Conservation (phyloP, 83 land plant genomes). For the Picea abies region DNA sequence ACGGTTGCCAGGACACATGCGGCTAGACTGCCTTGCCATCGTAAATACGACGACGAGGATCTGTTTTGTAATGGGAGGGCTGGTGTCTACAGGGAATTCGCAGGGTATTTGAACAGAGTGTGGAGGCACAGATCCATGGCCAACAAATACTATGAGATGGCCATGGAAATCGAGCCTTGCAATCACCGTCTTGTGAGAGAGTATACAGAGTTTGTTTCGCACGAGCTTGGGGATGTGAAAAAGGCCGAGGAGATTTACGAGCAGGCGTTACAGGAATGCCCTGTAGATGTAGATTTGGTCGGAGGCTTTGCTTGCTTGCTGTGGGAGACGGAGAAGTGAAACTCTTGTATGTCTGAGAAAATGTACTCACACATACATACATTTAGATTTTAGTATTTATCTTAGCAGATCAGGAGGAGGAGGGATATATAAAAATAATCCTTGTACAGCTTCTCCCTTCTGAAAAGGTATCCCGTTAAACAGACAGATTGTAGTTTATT, state of each 20-base stretch:
- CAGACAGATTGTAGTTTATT: too few relatives aligned
- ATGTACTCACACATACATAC: too few relatives aligned
- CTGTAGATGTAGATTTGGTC: background rate
- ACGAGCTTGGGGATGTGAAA: background rate
- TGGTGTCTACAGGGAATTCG: background rate
- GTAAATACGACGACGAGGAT: background rate
- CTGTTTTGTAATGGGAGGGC: background rate
- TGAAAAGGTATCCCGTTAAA: too few relatives aligned
- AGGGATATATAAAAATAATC: too few relatives aligned
- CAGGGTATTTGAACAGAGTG: background rate
- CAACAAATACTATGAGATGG: background rate
- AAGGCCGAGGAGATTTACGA: background rate
- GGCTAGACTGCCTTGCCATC: background rate
- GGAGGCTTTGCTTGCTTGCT: background rate
- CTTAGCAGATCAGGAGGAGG: too few relatives aligned
- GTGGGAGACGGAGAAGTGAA: background rate
- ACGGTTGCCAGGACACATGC: too few relatives aligned
- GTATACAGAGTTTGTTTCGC: background rate
- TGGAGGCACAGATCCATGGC: background rate
- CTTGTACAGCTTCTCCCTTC: too few relatives aligned
- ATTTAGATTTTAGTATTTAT: too few relatives aligned
- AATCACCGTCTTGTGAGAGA: background rate
- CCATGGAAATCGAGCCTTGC: background rate
- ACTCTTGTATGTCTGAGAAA: too few relatives aligned
- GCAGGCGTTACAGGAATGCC: background rate